A percentile compares a stretch with the other conserved stretches of the same genome.
These are phyloP conservation scores for Aspergillus sp. DNA, from an alignment of 2,329 filamentous ascomycete species.

Conservation along the genomic window DNA sequence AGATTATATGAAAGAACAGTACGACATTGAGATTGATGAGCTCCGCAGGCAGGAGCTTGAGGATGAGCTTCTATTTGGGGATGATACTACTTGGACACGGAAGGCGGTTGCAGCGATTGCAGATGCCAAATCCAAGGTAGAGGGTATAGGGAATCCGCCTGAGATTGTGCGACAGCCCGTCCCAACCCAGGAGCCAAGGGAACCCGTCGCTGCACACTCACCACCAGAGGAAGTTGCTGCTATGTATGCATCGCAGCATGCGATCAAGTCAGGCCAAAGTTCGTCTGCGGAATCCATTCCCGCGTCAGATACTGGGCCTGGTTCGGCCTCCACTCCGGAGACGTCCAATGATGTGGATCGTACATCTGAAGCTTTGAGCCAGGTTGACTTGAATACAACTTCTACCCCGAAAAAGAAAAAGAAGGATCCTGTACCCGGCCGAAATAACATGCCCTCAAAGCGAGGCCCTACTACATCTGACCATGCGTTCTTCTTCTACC, in stretches of 20 bases:
- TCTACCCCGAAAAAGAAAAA: slow-evolving; percentile 27
- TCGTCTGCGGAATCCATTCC: slow-evolving; percentile 30
- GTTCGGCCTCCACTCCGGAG: slow-evolving; percentile 13
- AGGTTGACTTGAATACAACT: slow-evolving; percentile 22
- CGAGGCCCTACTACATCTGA: slow-evolving; percentile 51
- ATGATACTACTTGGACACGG: slow-evolving; percentile 89
- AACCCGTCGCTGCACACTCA: slow-evolving; percentile 54
- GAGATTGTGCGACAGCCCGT: slow-evolving; percentile 53
- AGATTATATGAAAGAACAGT: slow-evolving; percentile 82
- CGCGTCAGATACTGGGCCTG: slow-evolving; percentile 13
- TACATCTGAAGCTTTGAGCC: slow-evolving; percentile 29
- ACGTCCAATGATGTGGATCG: slow-evolving; percentile 24
- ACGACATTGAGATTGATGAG: slow-evolving; percentile 74
- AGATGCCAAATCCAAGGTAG: slow-evolving; percentile 73
- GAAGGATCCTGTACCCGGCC: slow-evolving; percentile 20
- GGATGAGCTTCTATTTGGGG: slow-evolving; percentile 87
- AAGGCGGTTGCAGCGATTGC: slow-evolving; percentile 76
- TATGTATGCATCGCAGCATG: slow-evolving; percentile 55
- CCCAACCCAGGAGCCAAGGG: slow-evolving; percentile 50
- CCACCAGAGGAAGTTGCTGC: slow-evolving; percentile 50
- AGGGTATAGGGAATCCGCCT: slow-evolving; percentile 67
- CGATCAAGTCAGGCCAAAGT: slow-evolving; percentile 48
- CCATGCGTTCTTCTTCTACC: slow-evolving; percentile 78
- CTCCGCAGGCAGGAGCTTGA: slow-evolving; percentile 77
- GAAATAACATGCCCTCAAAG: slow-evolving; percentile 11